Percentiles rank a stretch among this genome's conserved stretches.
Evolutionary conservation across 768 basidiomycete species (phyloP).

Genomic region (Leccinum subgranulosum): DNA sequence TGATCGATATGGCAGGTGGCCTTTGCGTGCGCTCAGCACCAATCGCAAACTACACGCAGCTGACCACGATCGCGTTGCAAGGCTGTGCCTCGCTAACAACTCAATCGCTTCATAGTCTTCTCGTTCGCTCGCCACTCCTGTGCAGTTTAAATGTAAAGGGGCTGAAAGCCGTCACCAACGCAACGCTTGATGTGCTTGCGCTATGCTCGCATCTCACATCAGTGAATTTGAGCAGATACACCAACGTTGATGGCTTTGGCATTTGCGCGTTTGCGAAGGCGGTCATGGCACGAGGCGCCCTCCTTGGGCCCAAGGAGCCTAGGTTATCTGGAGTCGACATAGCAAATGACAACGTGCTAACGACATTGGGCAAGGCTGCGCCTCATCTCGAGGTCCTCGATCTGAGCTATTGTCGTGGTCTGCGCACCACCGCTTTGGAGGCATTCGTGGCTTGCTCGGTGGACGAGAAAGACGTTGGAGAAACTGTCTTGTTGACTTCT

Average conservation of each 20-base stretch:
- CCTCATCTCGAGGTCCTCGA: constrained; percentile 79
- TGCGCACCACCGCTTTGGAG: constrained; percentile 75
- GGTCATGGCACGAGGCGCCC: no score
- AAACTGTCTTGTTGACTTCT: constrained; percentile 52
- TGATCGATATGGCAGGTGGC: constrained; percentile 52
- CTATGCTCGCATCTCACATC: constrained; percentile 53
- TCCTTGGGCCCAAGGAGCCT: no score
- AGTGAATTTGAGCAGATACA: constrained; percentile 41
- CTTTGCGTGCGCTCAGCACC: no score
- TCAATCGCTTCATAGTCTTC: constrained; percentile 63
- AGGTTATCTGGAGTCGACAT: no score
- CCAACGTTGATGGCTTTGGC: no score
- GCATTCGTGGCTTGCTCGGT: constrained; percentile 60
- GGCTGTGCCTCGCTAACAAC: constrained; percentile 63
- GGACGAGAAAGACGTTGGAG: constrained; percentile 24
- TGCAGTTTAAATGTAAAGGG: constrained; percentile 46
- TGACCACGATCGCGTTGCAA: constrained; percentile 67
- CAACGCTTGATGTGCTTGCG: constrained; percentile 66
- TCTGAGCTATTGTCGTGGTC: constrained; percentile 64
- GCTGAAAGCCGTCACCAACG: constrained; percentile 64
- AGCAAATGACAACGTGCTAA: no score
- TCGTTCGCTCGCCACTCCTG: constrained; percentile 62
- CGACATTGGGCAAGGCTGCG: constrained; percentile 39
- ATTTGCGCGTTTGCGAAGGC: no score
- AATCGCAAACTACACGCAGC: constrained; percentile 50